Percentiles rank a stretch among this genome's conserved stretches.
phyloP scores from a whole-genome alignment of 352 stramenopile species.

The Phytopythium sindhum region DNA sequence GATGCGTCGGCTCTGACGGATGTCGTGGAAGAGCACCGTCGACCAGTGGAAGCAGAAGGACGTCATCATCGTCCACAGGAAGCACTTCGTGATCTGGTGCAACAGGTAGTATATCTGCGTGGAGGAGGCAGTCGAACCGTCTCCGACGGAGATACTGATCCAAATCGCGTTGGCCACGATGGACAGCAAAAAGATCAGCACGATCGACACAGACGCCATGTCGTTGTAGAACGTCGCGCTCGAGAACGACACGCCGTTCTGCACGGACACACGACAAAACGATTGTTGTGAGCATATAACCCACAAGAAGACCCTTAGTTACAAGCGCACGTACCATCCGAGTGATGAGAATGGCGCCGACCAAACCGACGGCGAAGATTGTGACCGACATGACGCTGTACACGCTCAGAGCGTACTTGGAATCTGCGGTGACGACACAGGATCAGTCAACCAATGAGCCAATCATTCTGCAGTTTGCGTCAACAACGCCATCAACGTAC shows the following conservation, averaged over 20 bases:
- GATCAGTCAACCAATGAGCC: constrained; percentile 11
- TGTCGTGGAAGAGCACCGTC: constrained; percentile 63
- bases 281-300: not conserved
- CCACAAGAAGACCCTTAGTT: not conserved
- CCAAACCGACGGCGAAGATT: constrained; percentile 73
- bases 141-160: constrained; percentile 68
- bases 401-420: constrained; percentile 70
- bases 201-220: constrained; percentile 74
- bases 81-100: constrained; percentile 60
- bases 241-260: constrained; percentile 84
- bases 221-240: constrained; percentile 80
- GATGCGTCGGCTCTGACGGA: constrained; percentile 48
- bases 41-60: constrained; percentile 86
- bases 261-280: constrained; percentile 1
- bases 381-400: constrained; percentile 87
- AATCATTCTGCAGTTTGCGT: not conserved
- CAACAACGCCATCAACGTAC: constrained; percentile 28
- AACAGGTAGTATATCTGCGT: constrained; percentile 78
- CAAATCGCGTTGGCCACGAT: constrained; percentile 81
- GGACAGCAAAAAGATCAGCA: constrained; percentile 66
- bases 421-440: constrained; percentile 23
- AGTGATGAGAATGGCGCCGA: constrained; percentile 72
- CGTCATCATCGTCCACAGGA: constrained; percentile 85
- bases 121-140: constrained; percentile 30
- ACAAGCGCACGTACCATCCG: constrained; percentile 50